These are phyloP conservation scores for Herpetomonas tarakana DNA, from an alignment of 208 protist species.

Conservation along the genomic window DNA sequence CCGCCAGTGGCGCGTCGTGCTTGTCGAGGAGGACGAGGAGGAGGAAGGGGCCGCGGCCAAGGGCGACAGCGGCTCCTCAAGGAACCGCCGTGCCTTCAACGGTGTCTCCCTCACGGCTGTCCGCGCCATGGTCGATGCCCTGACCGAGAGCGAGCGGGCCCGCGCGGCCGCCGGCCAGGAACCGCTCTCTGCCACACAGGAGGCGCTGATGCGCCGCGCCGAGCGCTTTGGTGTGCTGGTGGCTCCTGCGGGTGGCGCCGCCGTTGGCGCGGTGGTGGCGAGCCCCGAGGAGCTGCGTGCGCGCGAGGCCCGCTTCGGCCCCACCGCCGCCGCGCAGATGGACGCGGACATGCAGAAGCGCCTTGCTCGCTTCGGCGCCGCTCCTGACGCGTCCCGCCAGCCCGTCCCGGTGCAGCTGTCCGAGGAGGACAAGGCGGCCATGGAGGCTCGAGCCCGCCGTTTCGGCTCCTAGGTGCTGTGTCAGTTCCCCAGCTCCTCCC, in stretches of 20 bases:
- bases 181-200: conserved; percentile 52
- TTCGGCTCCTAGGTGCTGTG: conserved; percentile 25
- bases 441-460: conserved; percentile 40
- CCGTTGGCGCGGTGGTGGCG: conserved; percentile 30
- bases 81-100: not conserved
- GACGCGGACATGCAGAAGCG: conserved; percentile 16
- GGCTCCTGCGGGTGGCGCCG: conserved; percentile 4
- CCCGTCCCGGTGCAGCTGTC: conserved; percentile 16
- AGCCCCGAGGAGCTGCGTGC: conserved; percentile 58
- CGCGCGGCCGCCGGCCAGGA: conserved; percentile 53
- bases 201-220: conserved; percentile 61
- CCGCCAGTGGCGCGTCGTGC: conserved; percentile 45
- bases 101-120: conserved; percentile 47
- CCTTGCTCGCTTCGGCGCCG: conserved; percentile 11
- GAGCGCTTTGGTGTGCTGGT: conserved; percentile 68
- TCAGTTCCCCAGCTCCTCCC: not conserved
- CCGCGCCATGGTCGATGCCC: conserved; percentile 28
- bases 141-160: conserved; percentile 55
- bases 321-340: conserved; percentile 11
- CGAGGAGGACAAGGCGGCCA: conserved; percentile 12
- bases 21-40: not conserved
- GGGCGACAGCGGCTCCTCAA: not conserved
- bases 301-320: conserved; percentile 61
- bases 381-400: conserved; percentile 20
- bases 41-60: conserved; percentile 10